phyloP scores from a whole-genome alignment of 1,284 basidiomycete species.

The Irpex sp. region DNA sequence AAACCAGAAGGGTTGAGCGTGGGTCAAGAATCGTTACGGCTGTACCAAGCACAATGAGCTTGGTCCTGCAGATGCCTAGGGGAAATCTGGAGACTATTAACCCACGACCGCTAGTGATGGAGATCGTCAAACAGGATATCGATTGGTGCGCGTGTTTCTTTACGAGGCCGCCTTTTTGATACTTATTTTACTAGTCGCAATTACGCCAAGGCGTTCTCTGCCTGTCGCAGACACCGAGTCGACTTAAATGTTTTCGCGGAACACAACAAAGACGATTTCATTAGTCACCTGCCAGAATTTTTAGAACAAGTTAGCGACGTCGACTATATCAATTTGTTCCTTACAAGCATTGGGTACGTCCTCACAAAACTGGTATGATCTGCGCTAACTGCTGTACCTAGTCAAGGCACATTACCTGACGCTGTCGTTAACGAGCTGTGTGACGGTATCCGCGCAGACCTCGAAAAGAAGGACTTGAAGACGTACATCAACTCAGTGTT shows the following conservation, averaged over 20 bases:
- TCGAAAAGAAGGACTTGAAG: slow-evolving; percentile 71
- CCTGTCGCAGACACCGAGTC: slow-evolving; percentile 91
- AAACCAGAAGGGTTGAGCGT: slow-evolving; percentile 78
- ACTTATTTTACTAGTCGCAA: slow-evolving; percentile 39
- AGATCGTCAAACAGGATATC: slow-evolving; percentile 74
- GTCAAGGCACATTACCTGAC: slow-evolving; percentile 53
- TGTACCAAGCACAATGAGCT: slow-evolving; percentile 82
- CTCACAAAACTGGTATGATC: background rate
- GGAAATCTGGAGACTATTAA: slow-evolving; percentile 97
- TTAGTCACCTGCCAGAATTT: slow-evolving; percentile 61
- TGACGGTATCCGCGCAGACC: slow-evolving; percentile 71
- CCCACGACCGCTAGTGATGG: slow-evolving; percentile 88
- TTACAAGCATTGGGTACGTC: slow-evolving; percentile 79
- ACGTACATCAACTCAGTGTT: slow-evolving; percentile 89
- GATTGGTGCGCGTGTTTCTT: slow-evolving; percentile 49
- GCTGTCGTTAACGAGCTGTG: slow-evolving; percentile 73
- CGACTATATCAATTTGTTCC: slow-evolving; percentile 92
- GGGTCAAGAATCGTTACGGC: slow-evolving; percentile 85
- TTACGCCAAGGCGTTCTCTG: slow-evolving; percentile 85
- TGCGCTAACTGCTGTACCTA: slow-evolving; percentile 22
- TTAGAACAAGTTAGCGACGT: slow-evolving; percentile 86
- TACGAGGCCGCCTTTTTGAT: background rate
- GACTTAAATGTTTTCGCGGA: slow-evolving; percentile 90
- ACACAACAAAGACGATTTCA: slow-evolving; percentile 70
- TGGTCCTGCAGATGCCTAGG: slow-evolving; percentile 96